Conservation (phyloP, 202 grass and related monocot species). For the Elaeis oleifera region DNA sequence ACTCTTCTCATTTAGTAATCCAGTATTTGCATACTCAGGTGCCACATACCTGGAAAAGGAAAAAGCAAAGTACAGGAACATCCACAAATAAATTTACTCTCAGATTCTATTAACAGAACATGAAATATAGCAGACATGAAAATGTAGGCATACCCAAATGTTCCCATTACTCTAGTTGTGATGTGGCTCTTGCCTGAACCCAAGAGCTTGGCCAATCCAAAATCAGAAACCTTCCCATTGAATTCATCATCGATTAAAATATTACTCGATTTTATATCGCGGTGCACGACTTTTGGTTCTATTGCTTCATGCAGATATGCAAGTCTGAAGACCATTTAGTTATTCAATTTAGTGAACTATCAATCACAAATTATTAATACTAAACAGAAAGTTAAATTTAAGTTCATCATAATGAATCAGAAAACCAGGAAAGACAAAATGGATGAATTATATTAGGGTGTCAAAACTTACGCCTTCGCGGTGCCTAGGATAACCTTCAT, state of each 20-base stretch:
- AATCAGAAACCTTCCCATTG: conserved; percentile 93
- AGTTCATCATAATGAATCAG: too few relatives aligned
- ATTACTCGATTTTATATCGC: conserved; percentile 95
- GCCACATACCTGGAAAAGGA: conserved; percentile 58
- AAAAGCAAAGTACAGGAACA: background rate
- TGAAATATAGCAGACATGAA: too few relatives aligned
- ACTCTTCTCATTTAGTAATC: conserved; percentile 94
- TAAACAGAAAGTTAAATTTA: too few relatives aligned
- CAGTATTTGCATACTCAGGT: conserved; percentile 87
- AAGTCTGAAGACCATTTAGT: conserved; percentile 37
- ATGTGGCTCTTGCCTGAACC: conserved; percentile 78
- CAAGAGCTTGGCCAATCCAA: conserved; percentile 89
- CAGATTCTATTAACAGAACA: background rate
- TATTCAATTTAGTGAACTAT: background rate
- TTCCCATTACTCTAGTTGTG: conserved; percentile 95
- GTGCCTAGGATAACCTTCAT: conserved; percentile 19
- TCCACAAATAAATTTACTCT: background rate
- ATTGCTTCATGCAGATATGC: conserved; percentile 94
- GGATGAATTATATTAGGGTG: background rate
- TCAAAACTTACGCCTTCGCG: conserved; percentile 8
- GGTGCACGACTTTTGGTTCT: conserved; percentile 86
- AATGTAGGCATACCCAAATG: conserved; percentile 54
- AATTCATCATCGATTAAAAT: conserved; percentile 87
- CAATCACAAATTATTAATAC: too few relatives aligned
- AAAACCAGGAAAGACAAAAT: too few relatives aligned